A percentile compares a stretch with the other conserved stretches of the same genome.
phyloP scores from a whole-genome alignment of 805 yeast genomes.

The Candida railenensis region DNA sequence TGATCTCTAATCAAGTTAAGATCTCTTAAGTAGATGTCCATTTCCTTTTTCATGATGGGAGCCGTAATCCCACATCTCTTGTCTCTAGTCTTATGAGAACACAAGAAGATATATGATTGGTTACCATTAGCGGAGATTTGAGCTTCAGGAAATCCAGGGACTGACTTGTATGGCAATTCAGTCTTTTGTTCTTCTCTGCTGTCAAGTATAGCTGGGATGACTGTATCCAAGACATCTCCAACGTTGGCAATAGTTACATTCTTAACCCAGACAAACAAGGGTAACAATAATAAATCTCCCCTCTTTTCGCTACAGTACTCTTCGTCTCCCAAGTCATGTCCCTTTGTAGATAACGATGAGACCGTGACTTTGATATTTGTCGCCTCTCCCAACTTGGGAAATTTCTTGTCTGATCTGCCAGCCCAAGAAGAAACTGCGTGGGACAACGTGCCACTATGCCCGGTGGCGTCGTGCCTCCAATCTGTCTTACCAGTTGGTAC shows the following conservation, averaged over 20 bases:
- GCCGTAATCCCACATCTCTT: constrained; percentile 94
- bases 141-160: constrained; percentile 25
- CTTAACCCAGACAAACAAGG: constrained; percentile 70
- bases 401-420: constrained; percentile 11
- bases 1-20: constrained; percentile 71
- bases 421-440: constrained; percentile 42
- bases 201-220: constrained; percentile 42
- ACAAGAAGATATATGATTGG: constrained; percentile 57
- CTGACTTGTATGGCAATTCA: constrained; percentile 6
- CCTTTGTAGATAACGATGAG: constrained; percentile 51
- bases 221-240: constrained; percentile 38
- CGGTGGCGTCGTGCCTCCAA: constrained; percentile 78
- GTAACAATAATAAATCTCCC: constrained; percentile 67
- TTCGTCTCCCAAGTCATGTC: constrained; percentile 33
- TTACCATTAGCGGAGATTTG: constrained; percentile 36
- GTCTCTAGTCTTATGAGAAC: constrained; percentile 91
- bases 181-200: constrained; percentile 4
- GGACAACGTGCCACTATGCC: constrained; percentile 43
- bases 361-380: constrained; percentile 50
- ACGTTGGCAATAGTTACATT: constrained; percentile 47
- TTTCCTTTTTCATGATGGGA: constrained; percentile 78
- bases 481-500: constrained; percentile 83
- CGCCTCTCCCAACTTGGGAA: constrained; percentile 19
- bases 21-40: constrained; percentile 71
- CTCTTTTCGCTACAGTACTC: constrained; percentile 41